A percentile compares a stretch with the other conserved stretches of the same genome.
Evolutionary conservation across 176 grass and related monocot genomes (phyloP).

Genomic region (Phoenix roebelenii): DNA sequence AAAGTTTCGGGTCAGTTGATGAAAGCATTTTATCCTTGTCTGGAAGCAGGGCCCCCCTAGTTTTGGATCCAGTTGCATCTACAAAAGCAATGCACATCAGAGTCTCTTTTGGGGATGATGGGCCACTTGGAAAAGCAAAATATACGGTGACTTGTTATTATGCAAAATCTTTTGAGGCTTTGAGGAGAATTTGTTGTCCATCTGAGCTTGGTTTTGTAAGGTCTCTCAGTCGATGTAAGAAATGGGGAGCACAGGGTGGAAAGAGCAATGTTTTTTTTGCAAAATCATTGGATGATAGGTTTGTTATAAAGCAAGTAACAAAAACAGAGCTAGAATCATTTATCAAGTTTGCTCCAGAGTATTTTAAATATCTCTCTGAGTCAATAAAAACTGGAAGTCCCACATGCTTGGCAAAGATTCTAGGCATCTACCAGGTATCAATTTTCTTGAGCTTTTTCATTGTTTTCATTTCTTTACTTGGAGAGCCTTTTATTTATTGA

Average conservation of each 20-base stretch:
- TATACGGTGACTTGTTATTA: constrained; percentile 79
- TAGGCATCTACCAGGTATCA: constrained; percentile 95
- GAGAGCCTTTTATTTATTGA: too few species aligned
- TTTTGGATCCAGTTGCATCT: constrained; percentile 23
- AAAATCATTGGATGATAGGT: constrained; percentile 97
- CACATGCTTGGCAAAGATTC: constrained; percentile 89
- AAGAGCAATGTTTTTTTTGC: constrained; percentile 99
- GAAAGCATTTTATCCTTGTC: constrained; percentile 33
- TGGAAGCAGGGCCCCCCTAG: constrained; percentile 39
- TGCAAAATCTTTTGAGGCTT: constrained; percentile 79
- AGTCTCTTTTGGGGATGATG: constrained; percentile 68
- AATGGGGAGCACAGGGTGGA: constrained; percentile 93
- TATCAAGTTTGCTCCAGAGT: constrained; percentile 77
- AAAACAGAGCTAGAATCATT: constrained; percentile 99
- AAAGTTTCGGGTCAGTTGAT: constrained; percentile 12
- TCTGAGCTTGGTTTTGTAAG: constrained; percentile 78
- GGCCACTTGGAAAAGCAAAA: constrained; percentile 68
- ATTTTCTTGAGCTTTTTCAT: not conserved
- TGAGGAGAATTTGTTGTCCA: constrained; percentile 90
- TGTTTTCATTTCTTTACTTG: too few species aligned
- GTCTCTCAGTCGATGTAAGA: constrained; percentile 86
- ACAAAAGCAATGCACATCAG: constrained; percentile 45
- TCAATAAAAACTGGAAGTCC: constrained; percentile 84
- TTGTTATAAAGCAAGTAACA: constrained; percentile 98
- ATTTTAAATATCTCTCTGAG: constrained; percentile 92